Conservation (phyloP, 257 asterid genomes). For the Solanum tarapatanum region DNA sequence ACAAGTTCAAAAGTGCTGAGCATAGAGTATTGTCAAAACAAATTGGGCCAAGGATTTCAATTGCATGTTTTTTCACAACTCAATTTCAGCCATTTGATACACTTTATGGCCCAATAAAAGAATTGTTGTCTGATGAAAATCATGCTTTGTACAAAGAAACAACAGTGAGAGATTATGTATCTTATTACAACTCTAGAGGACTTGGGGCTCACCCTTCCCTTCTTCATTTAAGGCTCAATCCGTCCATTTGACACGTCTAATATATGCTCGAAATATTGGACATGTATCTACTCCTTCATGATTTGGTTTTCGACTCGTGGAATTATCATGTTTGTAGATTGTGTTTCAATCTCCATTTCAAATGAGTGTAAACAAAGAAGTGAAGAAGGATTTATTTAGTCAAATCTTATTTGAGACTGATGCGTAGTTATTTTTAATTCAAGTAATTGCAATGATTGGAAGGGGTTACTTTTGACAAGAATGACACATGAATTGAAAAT, state of each 20-base stretch:
- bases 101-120: conserved; percentile 43
- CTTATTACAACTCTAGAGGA: background rate
- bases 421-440: background rate
- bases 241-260: background rate
- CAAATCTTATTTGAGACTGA: background rate
- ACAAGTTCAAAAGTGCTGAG: conserved; percentile 13
- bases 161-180: background rate
- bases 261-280: background rate
- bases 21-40: conserved; percentile 49
- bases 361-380: background rate
- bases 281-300: background rate
- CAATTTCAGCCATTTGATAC: conserved; percentile 20
- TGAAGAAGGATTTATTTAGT: background rate
- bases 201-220: background rate
- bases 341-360: background rate
- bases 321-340: background rate
- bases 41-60: conserved; percentile 43
- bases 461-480: background rate
- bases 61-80: conserved; percentile 61
- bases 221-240: background rate
- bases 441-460: background rate
- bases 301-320: background rate
- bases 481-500: background rate
- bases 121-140: conserved; percentile 28
- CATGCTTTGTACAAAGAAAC: conserved; percentile 39